Conservation (phyloP, 257 asterid genomes). For the Scutellaria minor region DNA sequence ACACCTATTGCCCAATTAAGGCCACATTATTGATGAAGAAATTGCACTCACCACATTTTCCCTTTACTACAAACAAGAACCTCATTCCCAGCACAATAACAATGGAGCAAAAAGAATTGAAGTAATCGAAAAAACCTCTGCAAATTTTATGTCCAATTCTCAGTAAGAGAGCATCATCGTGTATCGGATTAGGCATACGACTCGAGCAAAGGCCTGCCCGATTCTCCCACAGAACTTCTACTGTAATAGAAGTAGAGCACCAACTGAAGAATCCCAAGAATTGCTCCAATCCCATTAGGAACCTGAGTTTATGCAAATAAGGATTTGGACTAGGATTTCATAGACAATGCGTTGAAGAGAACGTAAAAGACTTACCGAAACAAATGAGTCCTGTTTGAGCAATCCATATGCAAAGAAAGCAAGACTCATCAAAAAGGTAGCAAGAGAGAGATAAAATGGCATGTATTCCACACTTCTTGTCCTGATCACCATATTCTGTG, state of each 20-base stretch:
- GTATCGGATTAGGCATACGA: conserved; percentile 42
- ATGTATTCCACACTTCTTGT: conserved; percentile 84
- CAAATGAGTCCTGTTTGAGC: conserved; percentile 67
- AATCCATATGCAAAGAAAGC: conserved; percentile 82
- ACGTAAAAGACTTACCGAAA: conserved; percentile 57
- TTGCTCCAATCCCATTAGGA: conserved; percentile 84
- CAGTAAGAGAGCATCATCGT: neutral
- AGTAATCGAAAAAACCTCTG: neutral
- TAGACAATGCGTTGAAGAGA: neutral
- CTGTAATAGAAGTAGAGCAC: conserved; percentile 67
- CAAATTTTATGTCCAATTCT: neutral
- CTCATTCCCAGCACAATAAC: conserved; percentile 21
- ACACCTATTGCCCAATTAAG: neutral
- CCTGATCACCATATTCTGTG: conserved; percentile 83
- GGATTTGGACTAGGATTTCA: neutral
- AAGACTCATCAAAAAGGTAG: conserved; percentile 82
- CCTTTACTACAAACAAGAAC: conserved; percentile 21
- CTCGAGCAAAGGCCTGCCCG: conserved; percentile 63
- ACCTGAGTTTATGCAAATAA: conserved; percentile 45
- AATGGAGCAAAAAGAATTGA: conserved; percentile 31
- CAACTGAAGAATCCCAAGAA: conserved; percentile 77
- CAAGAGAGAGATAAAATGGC: conserved; percentile 89
- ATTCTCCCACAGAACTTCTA: conserved; percentile 40
- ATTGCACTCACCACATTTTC: neutral
- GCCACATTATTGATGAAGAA: neutral